Base-by-base conservation (phyloP, 2,329 filamentous ascomycete species). In the Cladophialophora psammophila region DNA sequence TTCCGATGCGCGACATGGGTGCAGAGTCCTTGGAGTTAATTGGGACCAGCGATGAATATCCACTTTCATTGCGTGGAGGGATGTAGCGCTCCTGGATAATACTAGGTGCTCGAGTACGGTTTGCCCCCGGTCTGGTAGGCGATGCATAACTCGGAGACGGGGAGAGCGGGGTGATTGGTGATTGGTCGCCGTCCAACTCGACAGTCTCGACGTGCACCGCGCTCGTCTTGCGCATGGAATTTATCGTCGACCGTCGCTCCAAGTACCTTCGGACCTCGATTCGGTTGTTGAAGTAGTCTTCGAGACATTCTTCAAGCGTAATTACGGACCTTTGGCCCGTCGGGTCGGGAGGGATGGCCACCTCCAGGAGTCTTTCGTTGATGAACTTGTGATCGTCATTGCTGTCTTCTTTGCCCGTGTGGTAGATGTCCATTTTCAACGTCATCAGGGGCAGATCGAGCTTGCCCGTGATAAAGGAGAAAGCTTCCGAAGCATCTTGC, bases 401-500 rank as follows among this genome's bases (percentile, higher is more conserved):
- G 58, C 91, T 90, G 69, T 90, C 87, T 74, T 92, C 90, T 75
- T 92, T 93, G 13, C 94, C 95, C 31, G 93, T 91, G 75, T 97
- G 95, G 73, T 94, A 97, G 13, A 98, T 88, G 76, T 98, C 94
- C 82, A 97, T 94, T 76, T 97, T 96, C 42, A 98, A 80, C 0
- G 94, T 94, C 32, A 98, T 85, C 1, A 98, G 84, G 6, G 95
- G 95, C 15, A 98, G 80, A 73, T 96, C 90, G 20, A 99, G 85
- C 26, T 90, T 93, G 72, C 93, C 94, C 0, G 94, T 97, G 70
- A 99, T 93, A 77, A 97, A 97, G 0, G 90, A 92, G 76, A 98
- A 98, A 0, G 94, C 94, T 79, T 99, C 95, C 0, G 95, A 97
- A 0, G 93, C 92, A 78, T 99, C 95, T 79, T 99, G 95, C 76